phyloP scores from a whole-genome alignment of 2,329 filamentous ascomycete species.

The Gaeumannomyces sp. region DNA sequence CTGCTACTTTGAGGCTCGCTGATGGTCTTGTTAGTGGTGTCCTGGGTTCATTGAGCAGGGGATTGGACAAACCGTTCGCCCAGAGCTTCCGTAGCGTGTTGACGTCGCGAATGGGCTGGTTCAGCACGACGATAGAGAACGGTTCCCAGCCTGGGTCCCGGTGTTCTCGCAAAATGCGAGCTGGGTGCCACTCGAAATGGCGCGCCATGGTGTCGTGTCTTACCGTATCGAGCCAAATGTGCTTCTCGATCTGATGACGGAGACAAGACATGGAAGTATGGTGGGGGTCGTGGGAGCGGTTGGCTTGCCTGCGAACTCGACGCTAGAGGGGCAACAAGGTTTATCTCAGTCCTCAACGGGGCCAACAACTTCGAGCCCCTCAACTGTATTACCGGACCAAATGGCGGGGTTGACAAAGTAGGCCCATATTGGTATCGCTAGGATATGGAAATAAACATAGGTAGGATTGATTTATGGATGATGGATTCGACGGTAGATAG shows the following conservation, averaged over 20 bases:
- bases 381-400: no score
- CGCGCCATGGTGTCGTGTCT: not conserved
- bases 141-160: not conserved
- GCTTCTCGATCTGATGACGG: not conserved
- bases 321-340: not conserved
- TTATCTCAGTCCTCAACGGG: not conserved
- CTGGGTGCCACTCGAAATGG: constrained; percentile 20
- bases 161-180: not conserved
- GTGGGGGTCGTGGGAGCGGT: not conserved
- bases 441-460: not conserved
- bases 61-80: constrained; percentile 36
- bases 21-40: not conserved
- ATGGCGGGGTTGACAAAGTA: not conserved
- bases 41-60: not conserved
- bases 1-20: constrained; percentile 63
- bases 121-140: constrained; percentile 44
- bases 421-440: not conserved
- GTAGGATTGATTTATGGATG: no score
- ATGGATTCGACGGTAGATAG: no score
- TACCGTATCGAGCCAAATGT: not conserved
- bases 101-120: constrained; percentile 43
- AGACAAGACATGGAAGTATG: not conserved
- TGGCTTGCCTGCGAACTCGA: not conserved
- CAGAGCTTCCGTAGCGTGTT: constrained; percentile 42
- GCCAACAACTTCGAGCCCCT: not conserved